Conservation (phyloP, 345 rosid species). For the thale cress (Arabidopsis thaliana) region TAIR10.1 NC_003074.8:8873501-8874000, state of each 20-base stretch:
- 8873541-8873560: no score
- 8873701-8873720: no score
- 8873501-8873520: no score
- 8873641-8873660: background rate
- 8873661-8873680: background rate
- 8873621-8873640: background rate
- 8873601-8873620: background rate
- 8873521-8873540: no score
- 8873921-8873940: background rate
- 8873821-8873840: background rate
- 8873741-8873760: no score
- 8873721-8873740: no score
- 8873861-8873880: background rate
- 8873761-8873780: no score
- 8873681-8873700: background rate
- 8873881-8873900: background rate
- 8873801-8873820: background rate
- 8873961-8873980: background rate
- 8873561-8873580: background rate
- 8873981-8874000: background rate
- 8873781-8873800: no score
- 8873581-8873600: background rate
- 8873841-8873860: background rate
- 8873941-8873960: background rate
- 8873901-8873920: background rate